These are phyloP conservation scores for Didymella exigua DNA, from an alignment of 2,329 filamentous ascomycete genomes.

Conservation along the genomic window DNA sequence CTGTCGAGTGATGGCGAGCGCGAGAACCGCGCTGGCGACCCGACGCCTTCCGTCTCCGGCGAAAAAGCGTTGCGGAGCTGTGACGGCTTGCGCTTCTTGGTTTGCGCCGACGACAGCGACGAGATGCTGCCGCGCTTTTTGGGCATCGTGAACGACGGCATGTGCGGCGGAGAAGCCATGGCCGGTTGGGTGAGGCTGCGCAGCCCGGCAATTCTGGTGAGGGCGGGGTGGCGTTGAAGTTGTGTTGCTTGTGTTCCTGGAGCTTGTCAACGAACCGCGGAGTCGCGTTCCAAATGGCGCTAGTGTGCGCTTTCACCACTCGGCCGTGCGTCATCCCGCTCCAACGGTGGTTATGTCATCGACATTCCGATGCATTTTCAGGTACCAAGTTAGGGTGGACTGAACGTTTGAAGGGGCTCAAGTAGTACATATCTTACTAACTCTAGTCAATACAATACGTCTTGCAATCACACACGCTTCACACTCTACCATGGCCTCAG, in stretches of 20 bases:
- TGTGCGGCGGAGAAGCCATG: slow-evolving; percentile 64
- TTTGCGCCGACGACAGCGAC: slow-evolving; percentile 52
- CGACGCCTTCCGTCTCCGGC: slow-evolving; percentile 60
- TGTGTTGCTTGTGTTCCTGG: not conserved
- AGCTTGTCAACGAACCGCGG: slow-evolving; percentile 5
- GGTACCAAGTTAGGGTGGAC: not conserved
- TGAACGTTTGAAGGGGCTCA: not conserved
- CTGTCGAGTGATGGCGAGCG: slow-evolving; percentile 70
- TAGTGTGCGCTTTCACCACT: slow-evolving; percentile 23
- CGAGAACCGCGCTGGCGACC: slow-evolving; percentile 60
- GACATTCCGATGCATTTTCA: slow-evolving; percentile 1
- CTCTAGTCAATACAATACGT: too few relatives aligned
- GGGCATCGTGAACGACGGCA: slow-evolving; percentile 58
- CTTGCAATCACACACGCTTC: not conserved
- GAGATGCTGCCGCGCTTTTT: slow-evolving; percentile 69
- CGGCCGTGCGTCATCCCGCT: slow-evolving; percentile 21
- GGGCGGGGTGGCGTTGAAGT: not conserved
- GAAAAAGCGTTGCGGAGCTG: slow-evolving; percentile 81
- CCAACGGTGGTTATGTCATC: slow-evolving; percentile 37
- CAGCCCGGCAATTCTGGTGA: not conserved
- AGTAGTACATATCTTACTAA: too few relatives aligned
- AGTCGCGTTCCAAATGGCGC: slow-evolving; percentile 22
- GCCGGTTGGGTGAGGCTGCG: not conserved
- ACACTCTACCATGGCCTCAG: slow-evolving; percentile 21
- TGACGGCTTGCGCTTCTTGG: slow-evolving; percentile 74